A percentile compares a stretch with the other conserved stretches of the same genome.
Conservation (phyloP, 1,284 basidiomycete species). For the Sanghuangporus sanghuang region DNA sequence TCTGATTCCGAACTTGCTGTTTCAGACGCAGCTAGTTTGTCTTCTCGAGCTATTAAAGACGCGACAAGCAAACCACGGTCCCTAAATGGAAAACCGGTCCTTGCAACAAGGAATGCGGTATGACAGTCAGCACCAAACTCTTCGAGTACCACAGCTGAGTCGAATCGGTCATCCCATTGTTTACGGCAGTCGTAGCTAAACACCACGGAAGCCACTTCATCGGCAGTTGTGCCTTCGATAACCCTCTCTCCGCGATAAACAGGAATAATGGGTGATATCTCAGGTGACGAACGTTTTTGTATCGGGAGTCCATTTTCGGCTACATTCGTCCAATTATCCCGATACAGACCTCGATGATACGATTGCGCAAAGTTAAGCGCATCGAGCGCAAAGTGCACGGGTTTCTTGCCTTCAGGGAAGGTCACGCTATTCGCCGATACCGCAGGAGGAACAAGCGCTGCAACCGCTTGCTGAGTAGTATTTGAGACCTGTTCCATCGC, state of each 20-base stretch:
- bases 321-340: constrained; percentile 79
- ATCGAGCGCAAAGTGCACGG: constrained; percentile 74
- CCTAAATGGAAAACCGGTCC: constrained; percentile 86
- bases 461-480: constrained; percentile 68
- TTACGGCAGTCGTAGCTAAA: constrained; percentile 69
- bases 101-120: constrained; percentile 65
- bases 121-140: constrained; percentile 76
- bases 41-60: constrained; percentile 58
- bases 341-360: constrained; percentile 58
- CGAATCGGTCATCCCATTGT: constrained; percentile 84
- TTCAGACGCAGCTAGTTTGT: constrained; percentile 22
- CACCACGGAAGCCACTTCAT: constrained; percentile 78
- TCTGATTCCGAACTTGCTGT: constrained; percentile 18
- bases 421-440: constrained; percentile 37
- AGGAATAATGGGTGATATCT: constrained; percentile 78
- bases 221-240: constrained; percentile 91
- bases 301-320: constrained; percentile 79
- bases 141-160: constrained; percentile 66
- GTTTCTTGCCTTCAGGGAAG: constrained; percentile 48
- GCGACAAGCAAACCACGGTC: constrained; percentile 86
- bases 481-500: constrained; percentile 69
- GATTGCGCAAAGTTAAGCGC: constrained; percentile 75
- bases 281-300: constrained; percentile 69
- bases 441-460: constrained; percentile 58
- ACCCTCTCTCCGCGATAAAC: constrained; percentile 90